phyloP scores from a whole-genome alignment of 2,329 filamentous ascomycete genomes.

The Talaromyces funiculosus region DNA sequence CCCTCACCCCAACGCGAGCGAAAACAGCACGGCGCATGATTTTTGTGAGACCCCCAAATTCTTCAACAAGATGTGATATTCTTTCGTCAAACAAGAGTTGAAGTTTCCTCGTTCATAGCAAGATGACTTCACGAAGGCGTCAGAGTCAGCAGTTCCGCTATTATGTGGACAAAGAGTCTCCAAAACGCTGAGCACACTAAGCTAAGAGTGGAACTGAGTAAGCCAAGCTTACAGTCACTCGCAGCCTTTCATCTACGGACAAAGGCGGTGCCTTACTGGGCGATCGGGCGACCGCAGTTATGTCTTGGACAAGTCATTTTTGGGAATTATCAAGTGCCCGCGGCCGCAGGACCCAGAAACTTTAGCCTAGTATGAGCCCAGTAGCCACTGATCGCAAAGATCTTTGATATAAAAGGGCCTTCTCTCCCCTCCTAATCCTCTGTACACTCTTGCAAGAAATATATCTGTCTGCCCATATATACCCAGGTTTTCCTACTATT shows the following conservation, averaged over 20 bases:
- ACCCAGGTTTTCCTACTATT: too few relatives aligned
- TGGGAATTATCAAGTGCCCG: background rate
- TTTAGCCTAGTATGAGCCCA: background rate
- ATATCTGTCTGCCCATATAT: too few relatives aligned
- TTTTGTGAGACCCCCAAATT: too few relatives aligned
- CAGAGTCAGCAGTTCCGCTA: background rate
- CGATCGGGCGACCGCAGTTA: background rate
- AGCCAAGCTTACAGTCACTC: background rate
- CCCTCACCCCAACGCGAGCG: background rate
- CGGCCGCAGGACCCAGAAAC: background rate
- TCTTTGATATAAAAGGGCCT: background rate
- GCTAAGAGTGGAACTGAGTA: background rate
- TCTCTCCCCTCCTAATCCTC: background rate
- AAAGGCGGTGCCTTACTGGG: background rate
- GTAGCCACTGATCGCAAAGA: background rate
- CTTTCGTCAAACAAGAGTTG: too few relatives aligned
- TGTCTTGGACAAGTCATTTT: background rate
- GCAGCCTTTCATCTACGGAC: background rate
- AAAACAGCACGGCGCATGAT: background rate
- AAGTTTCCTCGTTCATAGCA: background rate
- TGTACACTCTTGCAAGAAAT: too few relatives aligned
- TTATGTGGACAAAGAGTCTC: background rate
- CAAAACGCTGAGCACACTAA: background rate
- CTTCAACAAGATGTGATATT: too few relatives aligned
- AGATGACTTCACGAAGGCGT: background rate